Evolutionary conservation across 2,329 filamentous ascomycete genomes (phyloP).

Genomic region (Colletotrichum lini): DNA sequence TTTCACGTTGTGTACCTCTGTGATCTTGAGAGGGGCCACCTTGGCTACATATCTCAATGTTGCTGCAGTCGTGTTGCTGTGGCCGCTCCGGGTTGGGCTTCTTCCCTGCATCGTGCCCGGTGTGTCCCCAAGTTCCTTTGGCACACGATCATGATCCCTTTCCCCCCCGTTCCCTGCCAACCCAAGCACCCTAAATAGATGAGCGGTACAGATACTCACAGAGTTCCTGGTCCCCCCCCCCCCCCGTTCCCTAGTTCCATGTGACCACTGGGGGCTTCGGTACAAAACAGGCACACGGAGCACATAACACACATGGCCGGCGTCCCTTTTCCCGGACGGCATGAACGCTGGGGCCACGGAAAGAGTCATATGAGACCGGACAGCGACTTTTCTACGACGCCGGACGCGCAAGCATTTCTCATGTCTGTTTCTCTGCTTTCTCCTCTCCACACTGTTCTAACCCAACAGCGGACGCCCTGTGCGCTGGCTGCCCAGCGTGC

Average conservation of each 20-base stretch:
- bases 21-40: too few relatives aligned
- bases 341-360: constrained; percentile 25
- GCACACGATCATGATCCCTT: not conserved
- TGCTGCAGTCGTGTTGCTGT: not conserved
- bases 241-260: not conserved
- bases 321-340: constrained; percentile 11
- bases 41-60: not conserved
- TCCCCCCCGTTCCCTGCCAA: not conserved
- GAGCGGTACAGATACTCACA: not conserved
- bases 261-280: not conserved
- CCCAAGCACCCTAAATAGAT: constrained; percentile 26
- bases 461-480: too few relatives aligned
- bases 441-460: not conserved
- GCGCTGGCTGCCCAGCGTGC: not conserved
- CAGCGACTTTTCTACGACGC: constrained; percentile 23
- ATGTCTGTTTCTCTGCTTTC: not conserved
- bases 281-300: not conserved
- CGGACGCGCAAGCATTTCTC: constrained; percentile 31
- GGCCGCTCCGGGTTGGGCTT: constrained; percentile 12
- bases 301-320: not conserved
- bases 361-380: constrained; percentile 39
- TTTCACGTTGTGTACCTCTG: too few relatives aligned
- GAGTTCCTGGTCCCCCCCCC: not conserved
- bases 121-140: constrained; percentile 4
- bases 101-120: constrained; percentile 24